Evolutionary conservation across 805 yeast species (phyloP).

Genomic region (Kluyveromyces dobzhanskii): DNA sequence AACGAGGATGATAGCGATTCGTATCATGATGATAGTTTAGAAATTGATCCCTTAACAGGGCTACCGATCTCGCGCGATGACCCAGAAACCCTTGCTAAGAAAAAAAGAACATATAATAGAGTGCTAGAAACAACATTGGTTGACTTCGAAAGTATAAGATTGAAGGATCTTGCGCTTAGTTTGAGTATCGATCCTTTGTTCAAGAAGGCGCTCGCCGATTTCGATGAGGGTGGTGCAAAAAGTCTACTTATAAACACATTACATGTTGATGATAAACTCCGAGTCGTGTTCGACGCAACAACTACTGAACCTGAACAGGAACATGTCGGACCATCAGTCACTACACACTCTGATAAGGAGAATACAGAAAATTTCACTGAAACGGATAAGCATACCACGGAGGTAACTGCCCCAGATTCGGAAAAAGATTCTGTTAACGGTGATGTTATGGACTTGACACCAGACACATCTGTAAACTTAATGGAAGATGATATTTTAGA

Average conservation of each 20-base stretch:
- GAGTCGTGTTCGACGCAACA: constrained; percentile 61
- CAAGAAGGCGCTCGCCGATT: constrained; percentile 65
- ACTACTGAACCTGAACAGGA: constrained; percentile 10
- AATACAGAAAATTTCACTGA: background rate
- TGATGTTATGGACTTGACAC: background rate
- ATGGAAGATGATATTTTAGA: constrained; percentile 27
- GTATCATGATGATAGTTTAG: constrained; percentile 15
- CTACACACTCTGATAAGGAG: background rate
- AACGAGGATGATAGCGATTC: constrained; percentile 16
- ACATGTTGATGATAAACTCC: constrained; percentile 41
- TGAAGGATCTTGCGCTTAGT: constrained; percentile 56
- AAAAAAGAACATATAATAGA: constrained; percentile 25
- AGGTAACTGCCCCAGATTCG: constrained; percentile 12
- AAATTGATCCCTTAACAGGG: constrained; percentile 29
- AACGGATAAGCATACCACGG: constrained; percentile 5
- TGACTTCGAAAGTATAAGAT: constrained; percentile 40
- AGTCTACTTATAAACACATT: constrained; percentile 57
- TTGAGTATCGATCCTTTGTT: constrained; percentile 65
- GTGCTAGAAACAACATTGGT: constrained; percentile 39
- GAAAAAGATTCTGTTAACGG: constrained; percentile 12
- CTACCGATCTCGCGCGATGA: constrained; percentile 25
- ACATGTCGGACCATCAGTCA: background rate
- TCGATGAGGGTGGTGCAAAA: constrained; percentile 79
- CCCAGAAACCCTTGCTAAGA: constrained; percentile 14
- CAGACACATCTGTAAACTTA: constrained; percentile 3